Conservation (phyloP, 2,329 filamentous ascomycete species). For the Ophiostoma sp. region DNA sequence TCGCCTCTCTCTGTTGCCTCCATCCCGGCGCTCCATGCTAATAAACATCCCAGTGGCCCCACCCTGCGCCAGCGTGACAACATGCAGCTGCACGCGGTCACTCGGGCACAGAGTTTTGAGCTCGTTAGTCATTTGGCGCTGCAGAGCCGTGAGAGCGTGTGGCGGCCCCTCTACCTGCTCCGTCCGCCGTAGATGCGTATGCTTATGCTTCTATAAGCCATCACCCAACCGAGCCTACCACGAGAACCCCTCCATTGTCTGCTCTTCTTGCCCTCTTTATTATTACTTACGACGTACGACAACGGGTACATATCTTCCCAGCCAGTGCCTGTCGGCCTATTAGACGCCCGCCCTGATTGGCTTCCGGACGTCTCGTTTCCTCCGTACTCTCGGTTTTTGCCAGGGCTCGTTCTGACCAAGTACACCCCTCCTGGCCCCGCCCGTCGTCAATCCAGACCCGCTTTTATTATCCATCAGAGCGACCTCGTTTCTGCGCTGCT, state of each 20-base stretch:
- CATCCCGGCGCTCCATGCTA: background rate
- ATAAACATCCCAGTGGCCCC: background rate
- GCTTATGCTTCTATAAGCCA: too few relatives aligned
- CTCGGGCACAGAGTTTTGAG: constrained; percentile 2
- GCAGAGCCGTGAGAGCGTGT: too few relatives aligned
- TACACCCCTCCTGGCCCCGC: constrained; percentile 20
- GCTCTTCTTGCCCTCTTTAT: background rate
- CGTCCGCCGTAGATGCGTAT: too few relatives aligned
- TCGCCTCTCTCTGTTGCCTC: background rate
- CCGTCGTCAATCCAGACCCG: constrained; percentile 24
- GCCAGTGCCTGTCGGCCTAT: constrained; percentile 5
- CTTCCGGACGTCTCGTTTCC: background rate
- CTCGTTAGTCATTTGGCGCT: background rate
- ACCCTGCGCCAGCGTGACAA: constrained; percentile 7
- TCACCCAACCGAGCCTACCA: too few relatives aligned
- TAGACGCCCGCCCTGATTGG: background rate
- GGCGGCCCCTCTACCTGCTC: too few relatives aligned
- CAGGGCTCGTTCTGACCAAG: background rate
- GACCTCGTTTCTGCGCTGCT: constrained; percentile 1
- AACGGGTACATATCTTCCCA: background rate
- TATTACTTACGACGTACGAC: background rate
- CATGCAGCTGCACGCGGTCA: constrained; percentile 14
- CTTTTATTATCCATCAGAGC: constrained; percentile 19
- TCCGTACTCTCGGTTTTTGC: too few relatives aligned
- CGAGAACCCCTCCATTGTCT: background rate